A percentile compares a stretch with the other conserved stretches of the same genome.
Conservation (phyloP, 2,329 filamentous ascomycete species). For the Monosporascus sp. region DNA sequence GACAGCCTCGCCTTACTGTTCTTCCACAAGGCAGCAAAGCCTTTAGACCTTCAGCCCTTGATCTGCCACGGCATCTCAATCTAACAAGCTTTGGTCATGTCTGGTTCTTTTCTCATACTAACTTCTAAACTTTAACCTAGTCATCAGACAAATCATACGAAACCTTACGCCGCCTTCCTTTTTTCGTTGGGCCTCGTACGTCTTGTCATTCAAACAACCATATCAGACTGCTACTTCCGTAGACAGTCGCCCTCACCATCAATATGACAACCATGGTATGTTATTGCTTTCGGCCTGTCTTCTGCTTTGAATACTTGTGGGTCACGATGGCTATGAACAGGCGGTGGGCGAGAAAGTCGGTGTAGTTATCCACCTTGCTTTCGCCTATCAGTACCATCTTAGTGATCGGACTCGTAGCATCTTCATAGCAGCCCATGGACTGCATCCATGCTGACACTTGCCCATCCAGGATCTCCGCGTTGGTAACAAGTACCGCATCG, state of each 20-base stretch:
- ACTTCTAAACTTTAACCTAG: not conserved
- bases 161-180: not conserved
- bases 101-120: not conserved
- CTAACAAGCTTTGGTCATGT: too few species aligned
- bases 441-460: not conserved
- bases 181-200: not conserved
- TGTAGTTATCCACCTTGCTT: not conserved
- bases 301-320: not conserved
- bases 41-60: too few species aligned
- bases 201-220: not conserved
- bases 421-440: not conserved
- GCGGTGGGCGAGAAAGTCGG: not conserved
- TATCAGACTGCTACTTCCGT: not conserved
- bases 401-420: not conserved
- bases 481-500: slow-evolving; percentile 99
- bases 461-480: slow-evolving; percentile 82
- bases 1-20: not conserved
- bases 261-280: slow-evolving; percentile 32
- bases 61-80: too few species aligned
- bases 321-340: not conserved
- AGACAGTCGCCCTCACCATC: slow-evolving; percentile 4
- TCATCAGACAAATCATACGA: not conserved
- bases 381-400: not conserved
- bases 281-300: slow-evolving; percentile 5
- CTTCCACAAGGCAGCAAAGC: not conserved